Evolutionary conservation across 176 grass and related monocot species (phyloP).

Genomic region (Eleusine coracana): DNA sequence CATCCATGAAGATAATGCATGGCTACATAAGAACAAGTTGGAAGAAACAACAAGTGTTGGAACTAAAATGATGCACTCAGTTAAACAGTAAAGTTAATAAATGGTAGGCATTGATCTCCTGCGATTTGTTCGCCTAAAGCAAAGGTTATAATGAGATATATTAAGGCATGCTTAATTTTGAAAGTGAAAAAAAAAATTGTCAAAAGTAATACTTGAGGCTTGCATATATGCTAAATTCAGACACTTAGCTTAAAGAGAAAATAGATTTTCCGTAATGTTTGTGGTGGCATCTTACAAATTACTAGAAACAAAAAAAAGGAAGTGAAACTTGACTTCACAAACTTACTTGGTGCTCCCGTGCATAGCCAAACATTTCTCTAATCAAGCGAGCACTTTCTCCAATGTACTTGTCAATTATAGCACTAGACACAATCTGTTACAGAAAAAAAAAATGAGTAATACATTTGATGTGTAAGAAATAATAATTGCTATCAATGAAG

Average conservation of each 20-base stretch:
- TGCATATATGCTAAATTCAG: neutral
- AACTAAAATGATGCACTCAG: neutral
- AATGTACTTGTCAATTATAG: conserved; percentile 99
- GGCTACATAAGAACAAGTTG: conserved; percentile 59
- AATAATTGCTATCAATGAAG: neutral
- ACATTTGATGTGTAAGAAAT: conserved; percentile 9
- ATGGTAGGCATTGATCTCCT: conserved; percentile 12
- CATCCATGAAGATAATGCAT: conserved; percentile 99
- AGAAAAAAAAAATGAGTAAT: conserved; percentile 34
- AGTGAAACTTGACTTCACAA: neutral
- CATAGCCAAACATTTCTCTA: conserved; percentile 97
- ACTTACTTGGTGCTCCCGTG: conserved; percentile 95
- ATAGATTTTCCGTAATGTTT: neutral
- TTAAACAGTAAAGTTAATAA: neutral
- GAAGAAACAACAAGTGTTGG: neutral
- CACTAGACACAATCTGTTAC: conserved; percentile 95
- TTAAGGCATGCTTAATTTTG: neutral
- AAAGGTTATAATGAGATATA: neutral
- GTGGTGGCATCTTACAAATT: neutral
- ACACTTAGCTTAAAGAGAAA: neutral
- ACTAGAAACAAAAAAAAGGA: neutral
- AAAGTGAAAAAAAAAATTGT: neutral
- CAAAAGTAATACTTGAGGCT: neutral
- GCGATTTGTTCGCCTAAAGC: conserved; percentile 1
- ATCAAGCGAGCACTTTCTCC: conserved; percentile 99